phyloP scores from a whole-genome alignment of 176 grass and related monocot genomes.

The Tuctoria greenei region DNA sequence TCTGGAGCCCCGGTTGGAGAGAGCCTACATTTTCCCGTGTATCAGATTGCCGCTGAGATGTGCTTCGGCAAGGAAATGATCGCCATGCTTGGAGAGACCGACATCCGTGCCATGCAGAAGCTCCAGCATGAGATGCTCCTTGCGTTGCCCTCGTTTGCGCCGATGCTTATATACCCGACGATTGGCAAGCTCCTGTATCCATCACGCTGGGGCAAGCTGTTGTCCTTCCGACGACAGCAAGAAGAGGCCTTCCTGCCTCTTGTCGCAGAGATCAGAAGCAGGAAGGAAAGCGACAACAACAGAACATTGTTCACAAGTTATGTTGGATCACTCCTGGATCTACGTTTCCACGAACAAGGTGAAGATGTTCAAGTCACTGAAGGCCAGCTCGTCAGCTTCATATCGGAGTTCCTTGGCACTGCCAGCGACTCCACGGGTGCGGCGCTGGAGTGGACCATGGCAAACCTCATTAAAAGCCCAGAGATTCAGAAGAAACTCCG shows the following conservation, averaged over 20 bases:
- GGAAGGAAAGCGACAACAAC: too few relatives aligned
- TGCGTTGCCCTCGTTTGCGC: background rate
- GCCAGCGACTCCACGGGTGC: background rate
- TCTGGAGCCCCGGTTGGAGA: background rate
- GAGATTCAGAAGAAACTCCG: too few relatives aligned
- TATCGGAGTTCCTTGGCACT: background rate
- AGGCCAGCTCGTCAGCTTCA: background rate
- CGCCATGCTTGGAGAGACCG: background rate
- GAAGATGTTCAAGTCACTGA: too few relatives aligned
- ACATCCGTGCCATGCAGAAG: background rate
- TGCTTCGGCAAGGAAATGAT: constrained; percentile 2
- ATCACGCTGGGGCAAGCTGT: background rate
- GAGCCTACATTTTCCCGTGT: background rate
- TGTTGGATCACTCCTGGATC: background rate
- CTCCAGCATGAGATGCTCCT: background rate
- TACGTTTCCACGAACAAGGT: background rate
- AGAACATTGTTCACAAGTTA: background rate
- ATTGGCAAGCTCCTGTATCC: background rate
- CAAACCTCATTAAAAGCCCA: too few relatives aligned
- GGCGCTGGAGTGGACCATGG: background rate
- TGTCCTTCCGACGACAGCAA: background rate
- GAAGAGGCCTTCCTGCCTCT: constrained; percentile 33
- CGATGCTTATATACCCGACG: background rate
- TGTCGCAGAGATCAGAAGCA: constrained; percentile 15
- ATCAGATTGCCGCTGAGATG: background rate